Conservation (phyloP, 441 rosid genomes). For the Erodium chrysanthum region DNA sequence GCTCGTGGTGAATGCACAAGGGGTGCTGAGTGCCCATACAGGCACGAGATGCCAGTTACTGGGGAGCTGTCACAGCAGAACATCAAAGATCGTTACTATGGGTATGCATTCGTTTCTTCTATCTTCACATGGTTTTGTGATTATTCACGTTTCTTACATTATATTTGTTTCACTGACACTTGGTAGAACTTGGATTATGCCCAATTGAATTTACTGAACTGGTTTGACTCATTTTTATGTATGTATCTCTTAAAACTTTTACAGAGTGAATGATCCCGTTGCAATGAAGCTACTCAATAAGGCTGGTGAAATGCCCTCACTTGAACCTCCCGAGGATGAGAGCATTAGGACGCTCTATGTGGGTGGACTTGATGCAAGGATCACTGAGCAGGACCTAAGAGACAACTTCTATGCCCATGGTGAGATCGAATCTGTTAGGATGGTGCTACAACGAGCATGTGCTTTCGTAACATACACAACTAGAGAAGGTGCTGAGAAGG, state of each 20-base stretch:
- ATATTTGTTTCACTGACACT: not conserved
- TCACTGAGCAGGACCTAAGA: constrained; percentile 78
- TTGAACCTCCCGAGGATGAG: constrained; percentile 87
- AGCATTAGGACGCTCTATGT: constrained; percentile 83
- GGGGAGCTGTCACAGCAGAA: constrained; percentile 93
- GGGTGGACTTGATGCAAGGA: constrained; percentile 80
- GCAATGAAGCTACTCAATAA: constrained; percentile 80
- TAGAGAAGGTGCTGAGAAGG: constrained; percentile 95
- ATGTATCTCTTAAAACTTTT: constrained; percentile 2
- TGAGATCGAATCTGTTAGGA: constrained; percentile 79
- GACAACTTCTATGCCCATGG: constrained; percentile 85
- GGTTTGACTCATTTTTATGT: not conserved
- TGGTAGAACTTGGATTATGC: not conserved
- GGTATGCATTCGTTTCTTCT: constrained; percentile 34
- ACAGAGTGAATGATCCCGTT: constrained; percentile 87
- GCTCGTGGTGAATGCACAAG: constrained; percentile 87
- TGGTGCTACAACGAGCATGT: constrained; percentile 76
- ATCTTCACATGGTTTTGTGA: not conserved
- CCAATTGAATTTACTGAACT: no score
- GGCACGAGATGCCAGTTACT: constrained; percentile 94
- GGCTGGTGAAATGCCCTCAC: constrained; percentile 91
- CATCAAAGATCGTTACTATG: constrained; percentile 91
- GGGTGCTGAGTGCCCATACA: constrained; percentile 90
- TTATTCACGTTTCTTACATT: not conserved
- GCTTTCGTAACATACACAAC: constrained; percentile 88